phyloP scores from a whole-genome alignment of 108 stramenopile genomes.

The Cyclotella kingstonii region DNA sequence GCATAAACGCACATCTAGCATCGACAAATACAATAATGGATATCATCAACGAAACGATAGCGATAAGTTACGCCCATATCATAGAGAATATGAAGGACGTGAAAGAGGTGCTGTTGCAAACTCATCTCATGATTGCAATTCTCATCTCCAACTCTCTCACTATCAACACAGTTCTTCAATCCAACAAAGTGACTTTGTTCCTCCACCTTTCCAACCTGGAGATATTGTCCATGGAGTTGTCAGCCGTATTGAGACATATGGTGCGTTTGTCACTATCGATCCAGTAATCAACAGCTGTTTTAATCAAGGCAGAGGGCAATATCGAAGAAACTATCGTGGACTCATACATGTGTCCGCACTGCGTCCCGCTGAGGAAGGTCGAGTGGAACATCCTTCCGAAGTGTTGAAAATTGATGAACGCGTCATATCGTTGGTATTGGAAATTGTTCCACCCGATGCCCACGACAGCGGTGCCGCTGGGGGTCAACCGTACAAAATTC shows the following conservation, averaged over 20 bases:
- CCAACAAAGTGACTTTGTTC: constrained; percentile 4
- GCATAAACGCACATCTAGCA: too few species aligned
- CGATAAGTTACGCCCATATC: too few species aligned
- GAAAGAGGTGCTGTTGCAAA: too few species aligned
- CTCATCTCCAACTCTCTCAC: background rate
- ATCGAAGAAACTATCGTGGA: constrained; percentile 36
- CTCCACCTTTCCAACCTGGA: constrained; percentile 37
- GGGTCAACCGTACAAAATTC: constrained; percentile 54
- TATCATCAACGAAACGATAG: too few species aligned
- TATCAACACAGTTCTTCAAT: background rate
- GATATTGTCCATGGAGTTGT: constrained; percentile 59
- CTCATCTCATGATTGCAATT: too few species aligned
- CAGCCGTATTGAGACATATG: constrained; percentile 72
- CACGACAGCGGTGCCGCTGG: constrained; percentile 9
- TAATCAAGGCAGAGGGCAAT: too few species aligned
- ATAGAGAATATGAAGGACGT: too few species aligned
- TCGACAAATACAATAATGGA: too few species aligned
- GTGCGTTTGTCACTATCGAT: constrained; percentile 68
- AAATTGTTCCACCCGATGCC: constrained; percentile 34
- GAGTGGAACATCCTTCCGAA: constrained; percentile 58
- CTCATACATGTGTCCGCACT: constrained; percentile 68
- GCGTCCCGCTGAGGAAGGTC: constrained; percentile 50
- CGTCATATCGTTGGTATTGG: constrained; percentile 55
- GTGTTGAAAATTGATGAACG: constrained; percentile 44
- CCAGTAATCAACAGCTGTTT: constrained; percentile 19